Base-by-base conservation (phyloP, 2,329 filamentous ascomycete species). In the Macrophomina pseudophaseolina region DNA sequence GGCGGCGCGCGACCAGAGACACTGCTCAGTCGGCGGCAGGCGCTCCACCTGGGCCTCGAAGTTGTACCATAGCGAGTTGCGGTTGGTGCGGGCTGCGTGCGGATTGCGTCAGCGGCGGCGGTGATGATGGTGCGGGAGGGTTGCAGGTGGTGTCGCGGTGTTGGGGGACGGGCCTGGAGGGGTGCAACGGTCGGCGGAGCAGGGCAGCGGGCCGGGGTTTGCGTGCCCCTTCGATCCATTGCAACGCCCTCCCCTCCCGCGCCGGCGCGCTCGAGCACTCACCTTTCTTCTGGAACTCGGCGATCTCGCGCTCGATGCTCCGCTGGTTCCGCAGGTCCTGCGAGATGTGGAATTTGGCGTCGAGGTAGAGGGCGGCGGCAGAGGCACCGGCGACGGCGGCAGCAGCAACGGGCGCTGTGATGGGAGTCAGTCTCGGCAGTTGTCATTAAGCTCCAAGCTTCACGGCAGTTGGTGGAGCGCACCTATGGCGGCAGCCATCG, bases 301-400 rank as follows among this genome's bases (percentile, higher is more conserved):
- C n/a, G 4, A 33, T n/a, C 6, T 54, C 64, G n/a, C 35, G 44
- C 4, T 16, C 30, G 28, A 60, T 8, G 18, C 18, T 18, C 33
- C 64, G 46, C 35, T 42, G 49, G 64, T 35, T 28, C 14, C 30
- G 12, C 4, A 66, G 69, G 74, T 94, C 91, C 72, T 90, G 86
- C 49, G 78, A 75, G 63, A 93, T 74, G 74, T 91, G 87, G 71
- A 85, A 88, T 79, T 90, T 92, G 65, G 87, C 91, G 72, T 93
- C 86, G 56, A 91, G 79, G 71, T 92, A 91, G 12, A 84, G 82
- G 46, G 85, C 84, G 16, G 80, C 80, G 12, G 80, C 80, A 7
- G 72, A 73, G 11, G 72, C 72, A 56, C 74, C 77, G 62, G 75
- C 64, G 12, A 65, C 64, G 23, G 35, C 64, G n/a, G 53, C 64